Evolutionary conservation across 768 basidiomycete species (phyloP), one percentile per base, ranked within the genome.

Genomic region (Pleurotus eryngii): DNA sequence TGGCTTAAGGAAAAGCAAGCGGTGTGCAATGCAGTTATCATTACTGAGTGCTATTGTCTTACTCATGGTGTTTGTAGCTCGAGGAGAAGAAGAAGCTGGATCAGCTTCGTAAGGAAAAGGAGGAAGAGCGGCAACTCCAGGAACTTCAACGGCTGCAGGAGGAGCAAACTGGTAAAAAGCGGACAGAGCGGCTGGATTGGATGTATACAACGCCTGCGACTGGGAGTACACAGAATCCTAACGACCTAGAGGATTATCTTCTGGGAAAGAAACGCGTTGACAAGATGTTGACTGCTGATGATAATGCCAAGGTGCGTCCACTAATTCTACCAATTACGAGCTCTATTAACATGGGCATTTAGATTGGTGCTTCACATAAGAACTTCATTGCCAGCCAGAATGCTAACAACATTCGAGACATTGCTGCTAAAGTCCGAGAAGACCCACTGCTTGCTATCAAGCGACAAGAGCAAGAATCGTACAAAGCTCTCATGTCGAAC

Each of bases 81-180:
- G 96, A 96, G 68, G 97, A 99, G 74, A 97, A 96, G 79, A 98
- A 98, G 84, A 96, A 96, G 68, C 81, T 97, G 7, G 92, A 95
- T 53, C 95, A 99, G 71, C 84, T 99, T 5, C 86, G 94, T 59
- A 98, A 98, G 71, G 97, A 99, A 74, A 91, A 92, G 65, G 96
- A 97, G 67, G 97, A 99, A 68, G 97, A 99, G 69, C 82, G 97
- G 5, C 96, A 98, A 68, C 73, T 99, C 1, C 95, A 96, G 63
- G 97, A 99, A 64, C 83, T 99, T 6, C 97, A 98, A 69, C 83
- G 95, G 51, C 73, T 99, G 57, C 96, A 98, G 70, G 95, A 96
- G 69, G 91, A 92, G 63, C 86, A 95, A 62, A 98, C 96, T 8
- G 96, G 96, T 35, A 94, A 89, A 78, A 97, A 95, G 74, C 78